These are phyloP conservation scores for Apiotrichum porosum DNA, from an alignment of 1,284 basidiomycete species.

Conservation along the genomic window DNA sequence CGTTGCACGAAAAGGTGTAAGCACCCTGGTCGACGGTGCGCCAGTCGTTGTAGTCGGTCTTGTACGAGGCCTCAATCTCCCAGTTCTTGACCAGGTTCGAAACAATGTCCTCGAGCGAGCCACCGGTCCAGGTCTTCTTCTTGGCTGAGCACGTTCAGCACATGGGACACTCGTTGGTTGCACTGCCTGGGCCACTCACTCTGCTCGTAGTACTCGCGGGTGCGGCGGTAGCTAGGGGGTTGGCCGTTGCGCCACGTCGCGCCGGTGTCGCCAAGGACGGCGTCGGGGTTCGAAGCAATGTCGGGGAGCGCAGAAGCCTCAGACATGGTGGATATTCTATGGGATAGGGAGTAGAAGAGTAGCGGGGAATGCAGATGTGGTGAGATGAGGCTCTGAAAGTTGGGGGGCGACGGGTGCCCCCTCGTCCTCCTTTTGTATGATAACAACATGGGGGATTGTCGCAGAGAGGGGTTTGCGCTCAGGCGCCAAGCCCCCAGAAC, in stretches of 20 bases:
- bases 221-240: constrained; percentile 13
- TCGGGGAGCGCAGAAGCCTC: constrained; percentile 8
- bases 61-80: constrained; percentile 20
- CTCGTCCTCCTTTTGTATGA: no score
- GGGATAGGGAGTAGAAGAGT: no score
- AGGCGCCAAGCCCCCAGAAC: no score
- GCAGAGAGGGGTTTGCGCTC: no score
- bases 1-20: constrained; percentile 15
- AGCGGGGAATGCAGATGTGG: no score
- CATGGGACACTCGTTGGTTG: no score
- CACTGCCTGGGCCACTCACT: constrained; percentile 1
- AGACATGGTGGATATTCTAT: no score
- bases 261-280: constrained; percentile 13
- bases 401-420: no score
- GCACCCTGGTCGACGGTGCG: constrained; percentile 10
- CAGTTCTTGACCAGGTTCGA: constrained; percentile 20
- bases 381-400: no score
- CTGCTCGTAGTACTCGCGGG: constrained; percentile 11
- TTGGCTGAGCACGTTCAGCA: constrained; percentile 3
- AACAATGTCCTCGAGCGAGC: constrained; percentile 14
- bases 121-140: constrained; percentile 8
- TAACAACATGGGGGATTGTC: no score
- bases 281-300: constrained; percentile 14
- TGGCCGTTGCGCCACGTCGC: constrained; percentile 11
- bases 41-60: constrained; percentile 18